These are phyloP conservation scores for Pseudophaeomoniella oleicola DNA, from an alignment of 2,329 filamentous ascomycete genomes.

Conservation along the genomic window DNA sequence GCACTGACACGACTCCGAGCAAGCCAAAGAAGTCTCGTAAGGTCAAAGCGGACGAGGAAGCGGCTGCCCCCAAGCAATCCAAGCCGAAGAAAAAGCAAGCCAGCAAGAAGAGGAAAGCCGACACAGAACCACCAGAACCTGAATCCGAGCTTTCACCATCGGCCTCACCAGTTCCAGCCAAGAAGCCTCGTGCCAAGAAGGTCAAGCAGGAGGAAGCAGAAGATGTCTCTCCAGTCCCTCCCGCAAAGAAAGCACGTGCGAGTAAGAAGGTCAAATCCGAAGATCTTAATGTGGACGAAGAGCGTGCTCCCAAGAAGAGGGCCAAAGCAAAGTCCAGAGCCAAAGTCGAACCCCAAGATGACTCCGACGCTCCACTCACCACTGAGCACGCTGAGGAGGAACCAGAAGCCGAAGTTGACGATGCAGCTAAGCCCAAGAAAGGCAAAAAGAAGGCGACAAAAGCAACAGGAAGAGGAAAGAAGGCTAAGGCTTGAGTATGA, in stretches of 20 bases:
- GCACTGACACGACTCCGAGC: constrained; percentile 3
- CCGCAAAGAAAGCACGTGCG: constrained; percentile 13
- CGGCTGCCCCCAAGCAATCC: background rate
- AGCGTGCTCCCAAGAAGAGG: constrained; percentile 11
- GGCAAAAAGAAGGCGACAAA: background rate
- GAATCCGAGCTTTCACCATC: constrained; percentile 2
- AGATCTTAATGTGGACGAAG: constrained; percentile 34
- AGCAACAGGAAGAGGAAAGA: background rate
- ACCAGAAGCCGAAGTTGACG: background rate
- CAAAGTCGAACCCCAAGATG: constrained; percentile 6
- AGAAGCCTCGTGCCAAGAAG: constrained; percentile 12
- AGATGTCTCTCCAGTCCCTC: constrained; percentile 10
- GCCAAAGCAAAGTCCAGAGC: constrained; percentile 11
- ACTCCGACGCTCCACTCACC: background rate
- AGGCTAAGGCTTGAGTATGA: background rate
- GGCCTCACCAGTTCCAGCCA: constrained; percentile 8
- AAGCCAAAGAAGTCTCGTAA: constrained; percentile 5
- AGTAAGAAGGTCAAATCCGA: constrained; percentile 12
- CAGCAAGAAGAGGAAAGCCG: constrained; percentile 7
- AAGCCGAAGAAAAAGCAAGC: constrained; percentile 1
- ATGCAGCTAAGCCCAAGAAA: background rate
- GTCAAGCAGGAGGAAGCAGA: constrained; percentile 16
- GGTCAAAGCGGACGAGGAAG: background rate
- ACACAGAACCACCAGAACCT: constrained; percentile 4
- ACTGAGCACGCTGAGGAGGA: background rate